Base-by-base conservation (phyloP, 2,329 filamentous ascomycete species). In the Ambrosiella xylebori region DNA sequence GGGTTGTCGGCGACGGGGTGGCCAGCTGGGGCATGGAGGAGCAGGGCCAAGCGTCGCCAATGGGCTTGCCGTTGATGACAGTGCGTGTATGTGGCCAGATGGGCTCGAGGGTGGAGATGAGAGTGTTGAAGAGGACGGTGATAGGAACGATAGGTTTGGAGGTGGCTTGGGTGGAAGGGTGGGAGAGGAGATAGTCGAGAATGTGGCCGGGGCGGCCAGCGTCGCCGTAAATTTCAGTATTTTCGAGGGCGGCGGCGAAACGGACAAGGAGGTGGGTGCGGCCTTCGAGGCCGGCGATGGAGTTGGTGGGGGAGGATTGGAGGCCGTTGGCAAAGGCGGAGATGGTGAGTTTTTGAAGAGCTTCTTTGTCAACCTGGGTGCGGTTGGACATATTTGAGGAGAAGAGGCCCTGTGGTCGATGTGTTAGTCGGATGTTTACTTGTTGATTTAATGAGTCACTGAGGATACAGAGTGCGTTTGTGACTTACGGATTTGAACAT, bases 11-110 rank as follows among this genome's bases (percentile, higher is more conserved):
- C 17, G 75, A 79, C 40, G 62, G 62, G 7, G 67, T 63, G 0
- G 65, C 57, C 3, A 69, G 68, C 51, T 76, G 74, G 0, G 89
- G 88, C 80, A 97, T 88, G 38, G 83, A 80, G 9, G 79, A 82
- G 71, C 90, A 95, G 0, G 85, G 86, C 93, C 93, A 98, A 27
- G 93, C 91, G 67, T 98, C 93, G 58, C 93, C 93, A 13, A 98
- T 80, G 0, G 89, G 82, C 36, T 87, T 77, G 1, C 89, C 89
- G 66, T 95, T 88, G 64, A 98, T 85, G 62, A 85, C 81, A 0
- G 91, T 95, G 62, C 91, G 82, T 0, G 87, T 88, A 0, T 81
- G 72, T 0, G 93, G 91, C 93, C 93, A 98, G 68, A 97, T 94
- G 0, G 84, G 79, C 3, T 82, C 79, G 8, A 98, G 76, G 7